Percentiles rank a stretch among this genome's conserved stretches.
Conservation (phyloP, 1,284 basidiomycete species). For the Ganoderma meredithae region DNA sequence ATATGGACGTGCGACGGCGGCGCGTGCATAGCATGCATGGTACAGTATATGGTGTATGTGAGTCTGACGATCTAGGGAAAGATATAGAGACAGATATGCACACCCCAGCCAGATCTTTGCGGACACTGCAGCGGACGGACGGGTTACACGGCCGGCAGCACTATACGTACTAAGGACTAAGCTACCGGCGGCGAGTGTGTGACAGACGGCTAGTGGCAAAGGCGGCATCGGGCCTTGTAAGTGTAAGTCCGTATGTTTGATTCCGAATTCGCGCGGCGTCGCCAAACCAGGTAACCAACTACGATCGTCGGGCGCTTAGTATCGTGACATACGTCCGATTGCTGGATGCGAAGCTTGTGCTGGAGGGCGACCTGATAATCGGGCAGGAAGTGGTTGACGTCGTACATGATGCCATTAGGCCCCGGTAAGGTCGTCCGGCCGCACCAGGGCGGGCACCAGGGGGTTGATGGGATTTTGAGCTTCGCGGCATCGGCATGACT, state of each 20-base stretch:
- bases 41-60: no score
- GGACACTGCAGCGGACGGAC: background rate
- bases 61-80: background rate
- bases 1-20: slow-evolving; percentile 22
- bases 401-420: background rate
- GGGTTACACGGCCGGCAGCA: slow-evolving; percentile 15
- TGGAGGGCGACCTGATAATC: background rate
- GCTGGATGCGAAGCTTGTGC: background rate
- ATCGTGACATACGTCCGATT: no score
- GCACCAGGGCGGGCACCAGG: background rate
- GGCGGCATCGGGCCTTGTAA: background rate
- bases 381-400: background rate
- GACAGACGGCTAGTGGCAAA: background rate
- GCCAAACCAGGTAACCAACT: slow-evolving; percentile 25
- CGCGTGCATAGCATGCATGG: background rate
- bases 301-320: slow-evolving; percentile 25
- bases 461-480: background rate
- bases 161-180: no score
- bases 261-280: slow-evolving; percentile 12
- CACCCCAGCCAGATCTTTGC: slow-evolving; percentile 7
- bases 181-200: slow-evolving; percentile 12
- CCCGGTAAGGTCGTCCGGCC: background rate
- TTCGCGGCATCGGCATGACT: background rate
- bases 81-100: background rate
- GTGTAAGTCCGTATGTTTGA: background rate